Percentiles rank a stretch among this genome's conserved stretches.
Evolutionary conservation across 768 basidiomycete species (phyloP).

Genomic region (Peribolospora kevripleyi): DNA sequence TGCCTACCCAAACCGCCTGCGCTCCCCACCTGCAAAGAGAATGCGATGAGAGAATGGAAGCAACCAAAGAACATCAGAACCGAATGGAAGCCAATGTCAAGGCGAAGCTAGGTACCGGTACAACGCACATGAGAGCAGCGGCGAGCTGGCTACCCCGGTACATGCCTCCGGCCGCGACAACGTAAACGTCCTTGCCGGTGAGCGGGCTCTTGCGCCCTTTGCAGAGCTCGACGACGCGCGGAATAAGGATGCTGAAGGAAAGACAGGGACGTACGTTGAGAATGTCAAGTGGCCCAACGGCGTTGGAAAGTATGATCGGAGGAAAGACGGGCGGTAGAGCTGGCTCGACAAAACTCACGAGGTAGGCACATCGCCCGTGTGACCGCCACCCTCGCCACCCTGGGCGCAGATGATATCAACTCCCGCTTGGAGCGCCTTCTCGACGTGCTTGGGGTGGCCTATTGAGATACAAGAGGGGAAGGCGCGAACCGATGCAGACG

Average conservation of each 20-base stretch:
- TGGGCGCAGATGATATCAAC: slow-evolving; percentile 81
- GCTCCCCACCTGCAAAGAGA: slow-evolving; percentile 18
- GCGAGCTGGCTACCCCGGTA: slow-evolving; percentile 35
- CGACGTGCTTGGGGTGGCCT: slow-evolving; percentile 55
- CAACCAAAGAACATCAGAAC: not conserved
- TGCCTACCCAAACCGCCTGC: slow-evolving; percentile 38
- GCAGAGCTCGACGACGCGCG: slow-evolving; percentile 64
- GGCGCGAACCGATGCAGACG: no score
- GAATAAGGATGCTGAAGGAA: slow-evolving; percentile 39
- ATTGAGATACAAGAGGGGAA: slow-evolving; percentile 20
- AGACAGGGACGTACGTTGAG: no score
- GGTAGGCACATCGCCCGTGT: slow-evolving; percentile 65
- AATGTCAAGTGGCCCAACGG: no score
- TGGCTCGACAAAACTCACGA: slow-evolving; percentile 16
- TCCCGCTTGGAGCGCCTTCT: slow-evolving; percentile 29
- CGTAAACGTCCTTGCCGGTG: slow-evolving; percentile 59
- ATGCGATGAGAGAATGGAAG: not conserved
- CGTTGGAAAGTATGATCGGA: no score
- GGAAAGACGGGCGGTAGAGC: no score
- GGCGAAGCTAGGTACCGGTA: slow-evolving; percentile 49
- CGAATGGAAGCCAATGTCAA: not conserved
- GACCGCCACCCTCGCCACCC: slow-evolving; percentile 74
- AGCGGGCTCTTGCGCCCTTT: slow-evolving; percentile 53
- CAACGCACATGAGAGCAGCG: slow-evolving; percentile 64
- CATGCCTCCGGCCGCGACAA: slow-evolving; percentile 76